Evolutionary conservation across 768 basidiomycete species (phyloP), one percentile per base, ranked within the genome.

Genomic region (Vararia minispora): DNA sequence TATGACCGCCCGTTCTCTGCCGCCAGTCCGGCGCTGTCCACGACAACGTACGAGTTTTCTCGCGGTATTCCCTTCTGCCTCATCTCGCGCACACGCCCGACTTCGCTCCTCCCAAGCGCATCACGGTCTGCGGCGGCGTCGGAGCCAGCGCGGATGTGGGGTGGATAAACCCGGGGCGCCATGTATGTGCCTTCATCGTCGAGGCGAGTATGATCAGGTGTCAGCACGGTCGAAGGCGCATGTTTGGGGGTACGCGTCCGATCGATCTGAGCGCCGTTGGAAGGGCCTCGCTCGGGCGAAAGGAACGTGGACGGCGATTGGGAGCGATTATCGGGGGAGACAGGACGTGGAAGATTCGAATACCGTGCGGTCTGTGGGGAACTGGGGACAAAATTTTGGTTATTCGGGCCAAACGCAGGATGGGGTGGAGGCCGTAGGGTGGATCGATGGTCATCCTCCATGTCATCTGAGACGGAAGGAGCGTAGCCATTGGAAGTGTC

Each of bases 401-500:
- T 38, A 58, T 58, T 40, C 66, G 68, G 38, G 56, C 52, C 7
- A 22, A 35, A 45, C 41, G 54, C n/a, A n/a, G n/a, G 53, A 25
- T 49, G 51, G 38, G 64, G 59, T 28, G 62, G 58, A 24, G 68
- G 58, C 29, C 71, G 65, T 25, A 67, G 49, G 25, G 66, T 61
- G 26, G 60, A 49, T 37, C 65, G 60, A 35, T 60, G 54, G 33
- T 59, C 50, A 38, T 75, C 68, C 33, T 84, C 79, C 35, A 73
- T 56, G 53, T 83, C 82, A 48, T 68, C 65, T 32, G 64, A 67
- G 35, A 63, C 59, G 12, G 69, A 66, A 18, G 77, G 78, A 40
- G 87, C 81, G 51, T 84, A 82, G n/a, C 78, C 80, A 24, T 72
- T 63, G 13, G 64, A 57, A 1, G 58, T 58, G 34, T 76, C 76